phyloP scores from a whole-genome alignment of 805 yeast species.

The Kodamaea kaohsiungensis region DNA sequence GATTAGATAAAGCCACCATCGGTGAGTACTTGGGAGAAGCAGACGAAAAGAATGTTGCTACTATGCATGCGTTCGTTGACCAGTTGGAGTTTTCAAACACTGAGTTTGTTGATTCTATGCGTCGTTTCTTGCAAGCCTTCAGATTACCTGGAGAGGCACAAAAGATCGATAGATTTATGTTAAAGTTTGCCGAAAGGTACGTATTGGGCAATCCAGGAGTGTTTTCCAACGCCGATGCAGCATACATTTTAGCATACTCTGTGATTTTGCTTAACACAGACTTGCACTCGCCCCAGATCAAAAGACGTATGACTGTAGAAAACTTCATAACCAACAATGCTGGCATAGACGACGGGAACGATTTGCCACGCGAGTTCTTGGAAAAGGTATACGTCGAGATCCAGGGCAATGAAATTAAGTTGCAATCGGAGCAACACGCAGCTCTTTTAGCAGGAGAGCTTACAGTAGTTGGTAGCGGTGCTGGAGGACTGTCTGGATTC shows the following conservation, averaged over 20 bases:
- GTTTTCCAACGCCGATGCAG: conserved; percentile 91
- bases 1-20: conserved; percentile 76
- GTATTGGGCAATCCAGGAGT: conserved; percentile 84
- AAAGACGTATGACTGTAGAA: conserved; percentile 82
- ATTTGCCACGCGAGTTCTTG: conserved; percentile 74
- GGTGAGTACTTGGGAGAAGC: conserved; percentile 96
- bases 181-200: conserved; percentile 93
- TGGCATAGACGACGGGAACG: conserved; percentile 90
- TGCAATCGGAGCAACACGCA: conserved; percentile 91
- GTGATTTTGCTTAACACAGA: conserved; percentile 93
- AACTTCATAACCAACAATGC: conserved; percentile 84
- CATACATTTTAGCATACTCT: conserved; percentile 89
- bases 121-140: conserved; percentile 82
- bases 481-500: conserved; percentile 45
- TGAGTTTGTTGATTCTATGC: conserved; percentile 81
- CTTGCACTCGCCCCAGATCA: conserved; percentile 84
- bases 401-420: conserved; percentile 78
- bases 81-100: conserved; percentile 70
- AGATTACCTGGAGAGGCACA: conserved; percentile 98
- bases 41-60: conserved; percentile 68
- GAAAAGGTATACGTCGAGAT: conserved; percentile 76
- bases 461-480: conserved; percentile 20
- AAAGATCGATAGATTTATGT: conserved; percentile 94
- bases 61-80: conserved; percentile 94
- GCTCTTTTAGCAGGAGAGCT: conserved; percentile 74